phyloP scores from a whole-genome alignment of 306 rosid genomes.

The Gynostemma pentaphyllum region DNA sequence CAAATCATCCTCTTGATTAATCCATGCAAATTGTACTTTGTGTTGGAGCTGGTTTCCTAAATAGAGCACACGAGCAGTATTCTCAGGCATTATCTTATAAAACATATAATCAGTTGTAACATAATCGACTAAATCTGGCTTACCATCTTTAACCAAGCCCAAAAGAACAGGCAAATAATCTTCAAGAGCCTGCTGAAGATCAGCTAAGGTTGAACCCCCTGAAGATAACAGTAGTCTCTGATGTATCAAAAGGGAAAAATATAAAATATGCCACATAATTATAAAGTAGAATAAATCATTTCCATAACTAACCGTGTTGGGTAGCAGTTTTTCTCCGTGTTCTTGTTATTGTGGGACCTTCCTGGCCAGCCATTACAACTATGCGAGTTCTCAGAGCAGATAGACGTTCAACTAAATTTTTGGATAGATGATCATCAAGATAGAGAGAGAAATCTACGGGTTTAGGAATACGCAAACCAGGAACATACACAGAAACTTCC shows the following conservation, averaged over 20 bases:
- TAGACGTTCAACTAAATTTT: conserved; percentile 66
- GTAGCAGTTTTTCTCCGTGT: conserved; percentile 72
- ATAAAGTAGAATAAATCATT: conserved; percentile 6
- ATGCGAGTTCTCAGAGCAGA: conserved; percentile 86
- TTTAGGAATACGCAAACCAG: conserved; percentile 88
- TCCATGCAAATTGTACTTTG: conserved; percentile 78
- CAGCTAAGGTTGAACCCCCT: conserved; percentile 89
- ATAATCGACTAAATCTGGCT: conserved; percentile 8
- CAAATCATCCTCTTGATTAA: conserved; percentile 89
- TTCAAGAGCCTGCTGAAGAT: conserved; percentile 80
- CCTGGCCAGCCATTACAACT: conserved; percentile 93
- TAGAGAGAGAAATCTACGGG: conserved; percentile 74
- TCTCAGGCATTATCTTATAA: conserved; percentile 16
- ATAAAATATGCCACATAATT: conserved; percentile 3
- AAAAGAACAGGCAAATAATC: conserved; percentile 91
- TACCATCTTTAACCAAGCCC: conserved; percentile 94
- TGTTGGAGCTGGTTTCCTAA: conserved; percentile 89
- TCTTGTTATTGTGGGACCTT: conserved; percentile 87
- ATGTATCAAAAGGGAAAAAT: conserved; percentile 20
- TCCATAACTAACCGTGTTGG: conserved; percentile 66
- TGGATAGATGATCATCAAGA: conserved; percentile 65
- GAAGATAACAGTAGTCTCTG: conserved; percentile 23
- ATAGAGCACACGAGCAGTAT: conserved; percentile 18
- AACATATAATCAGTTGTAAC: conserved; percentile 17
- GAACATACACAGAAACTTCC: conserved; percentile 87